Base-by-base conservation (phyloP, 1,284 basidiomycete species). In the Irpex sp. region DNA sequence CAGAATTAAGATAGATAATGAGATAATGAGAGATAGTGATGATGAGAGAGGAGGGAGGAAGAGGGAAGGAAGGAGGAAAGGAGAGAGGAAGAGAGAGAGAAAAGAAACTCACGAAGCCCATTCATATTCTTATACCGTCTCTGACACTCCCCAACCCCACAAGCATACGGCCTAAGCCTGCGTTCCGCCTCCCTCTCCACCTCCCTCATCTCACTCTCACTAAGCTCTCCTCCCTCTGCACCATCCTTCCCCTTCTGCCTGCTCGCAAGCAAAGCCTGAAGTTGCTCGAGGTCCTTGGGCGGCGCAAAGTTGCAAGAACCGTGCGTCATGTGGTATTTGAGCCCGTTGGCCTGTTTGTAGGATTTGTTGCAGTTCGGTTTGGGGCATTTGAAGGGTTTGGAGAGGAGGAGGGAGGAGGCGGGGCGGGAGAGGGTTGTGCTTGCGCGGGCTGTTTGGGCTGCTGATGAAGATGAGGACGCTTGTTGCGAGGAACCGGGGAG, bases 41-140 rank as follows among this genome's bases (percentile, higher is more conserved):
- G 3, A 26, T 26, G 21, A 26, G 21, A 26, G 21, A 26, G 21
- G 21, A 26, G 21, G 21, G 21, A 26, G n/a, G 21, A 3, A 26
- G 21, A 26, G 21, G 21, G 21, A 26, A 3, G 3, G 21, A 26
- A 4, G 26, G 26, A 26, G 26, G 26, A 4, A 26, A 4, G 26
- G 2, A 26, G 21, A 26, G 26, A 26, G 26, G 26, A 26, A 4
- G 26, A 26, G 26, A 26, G 26, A 4, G 26, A 26, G 3, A 4
- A n/a, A 9, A n/a, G 59, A 49, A 2, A 78, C 82, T 71, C 69
- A 83, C 84, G 80, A 64, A 97, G 78, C 0, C 96, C 95, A 75
- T 97, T 97, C 95, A 97, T 96, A 75, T 98, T 98, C 84, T 98
- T 96, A 81, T 98, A 99, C 70, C 97, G 79, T 75, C 97, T 87